Evolutionary conservation across 805 yeast species (phyloP).

Genomic region (Isabelozyma heimii): DNA sequence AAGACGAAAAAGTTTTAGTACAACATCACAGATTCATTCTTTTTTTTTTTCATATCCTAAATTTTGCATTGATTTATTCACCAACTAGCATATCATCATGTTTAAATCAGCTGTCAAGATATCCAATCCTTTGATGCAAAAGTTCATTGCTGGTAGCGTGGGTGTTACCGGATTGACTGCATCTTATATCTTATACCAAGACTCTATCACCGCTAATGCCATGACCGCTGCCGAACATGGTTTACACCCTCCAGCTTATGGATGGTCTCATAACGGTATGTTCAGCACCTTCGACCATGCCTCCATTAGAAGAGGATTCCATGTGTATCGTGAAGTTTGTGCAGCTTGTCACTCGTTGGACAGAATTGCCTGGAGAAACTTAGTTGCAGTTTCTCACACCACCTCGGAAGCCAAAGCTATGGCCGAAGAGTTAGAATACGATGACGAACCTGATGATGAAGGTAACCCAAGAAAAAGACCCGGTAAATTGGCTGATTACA

Average conservation of each 20-base stretch:
- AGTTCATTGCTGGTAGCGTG: conserved; percentile 58
- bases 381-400: conserved; percentile 95
- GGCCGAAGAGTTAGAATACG: conserved; percentile 97
- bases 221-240: conserved; percentile 99
- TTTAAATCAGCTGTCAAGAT: conserved; percentile 12
- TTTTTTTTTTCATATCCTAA: neutral
- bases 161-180: conserved; percentile 78
- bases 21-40: neutral
- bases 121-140: conserved; percentile 35
- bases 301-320: conserved; percentile 97
- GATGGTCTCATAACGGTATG: conserved; percentile 95
- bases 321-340: conserved; percentile 97
- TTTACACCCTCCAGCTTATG: conserved; percentile 88
- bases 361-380: conserved; percentile 97
- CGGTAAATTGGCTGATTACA: conserved; percentile 93
- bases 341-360: conserved; percentile 98
- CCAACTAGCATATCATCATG: conserved; percentile 7
- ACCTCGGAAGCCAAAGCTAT: conserved; percentile 85
- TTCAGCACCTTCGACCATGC: conserved; percentile 90
- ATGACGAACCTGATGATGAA: conserved; percentile 93
- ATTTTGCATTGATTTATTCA: neutral
- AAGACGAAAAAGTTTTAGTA: neutral
- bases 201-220: conserved; percentile 84
- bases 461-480: conserved; percentile 98
- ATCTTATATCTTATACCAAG: conserved; percentile 78